phyloP scores from a whole-genome alignment of 2,329 filamentous ascomycete species.

The Penicillium aurantiogriseum region DNA sequence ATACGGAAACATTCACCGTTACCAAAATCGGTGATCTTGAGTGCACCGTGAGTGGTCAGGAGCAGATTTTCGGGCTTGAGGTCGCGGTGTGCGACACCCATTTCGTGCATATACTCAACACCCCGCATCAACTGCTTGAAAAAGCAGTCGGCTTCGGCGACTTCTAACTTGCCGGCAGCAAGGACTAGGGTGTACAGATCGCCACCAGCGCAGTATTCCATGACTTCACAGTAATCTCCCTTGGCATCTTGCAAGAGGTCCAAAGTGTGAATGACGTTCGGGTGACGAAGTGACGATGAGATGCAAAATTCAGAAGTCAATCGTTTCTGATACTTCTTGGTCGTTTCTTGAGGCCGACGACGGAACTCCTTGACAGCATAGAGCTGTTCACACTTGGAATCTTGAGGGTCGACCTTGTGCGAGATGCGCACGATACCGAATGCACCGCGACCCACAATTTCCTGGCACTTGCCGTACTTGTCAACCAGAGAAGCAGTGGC shows the following conservation, averaged over 20 bases:
- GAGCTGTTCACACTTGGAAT: constrained; percentile 75
- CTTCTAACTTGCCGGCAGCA: constrained; percentile 82
- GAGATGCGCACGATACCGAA: constrained; percentile 98
- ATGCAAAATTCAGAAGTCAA: constrained; percentile 98
- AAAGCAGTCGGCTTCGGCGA: constrained; percentile 91
- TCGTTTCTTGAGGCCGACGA: constrained; percentile 85
- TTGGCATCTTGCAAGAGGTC: constrained; percentile 94
- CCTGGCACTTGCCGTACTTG: constrained; percentile 98
- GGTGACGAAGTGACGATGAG: constrained; percentile 91
- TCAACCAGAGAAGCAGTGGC: constrained; percentile 79
- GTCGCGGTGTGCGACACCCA: constrained; percentile 96
- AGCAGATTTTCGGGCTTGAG: constrained; percentile 96
- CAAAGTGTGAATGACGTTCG: constrained; percentile 96
- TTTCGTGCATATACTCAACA: constrained; percentile 98
- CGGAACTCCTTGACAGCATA: constrained; percentile 99
- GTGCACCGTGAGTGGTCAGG: constrained; percentile 82
- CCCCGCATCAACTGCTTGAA: constrained; percentile 99
- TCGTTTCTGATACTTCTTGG: constrained; percentile 97
- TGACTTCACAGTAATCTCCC: constrained; percentile 97
- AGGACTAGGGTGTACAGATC: constrained; percentile 93
- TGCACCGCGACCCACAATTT: constrained; percentile 90
- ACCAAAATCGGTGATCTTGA: constrained; percentile 98
- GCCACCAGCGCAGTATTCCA: constrained; percentile 97
- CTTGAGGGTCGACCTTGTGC: constrained; percentile 85
- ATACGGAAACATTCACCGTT: constrained; percentile 99